Evolutionary conservation across 768 basidiomycete species (phyloP).

Genomic region (Steccherinum ochraceum): DNA sequence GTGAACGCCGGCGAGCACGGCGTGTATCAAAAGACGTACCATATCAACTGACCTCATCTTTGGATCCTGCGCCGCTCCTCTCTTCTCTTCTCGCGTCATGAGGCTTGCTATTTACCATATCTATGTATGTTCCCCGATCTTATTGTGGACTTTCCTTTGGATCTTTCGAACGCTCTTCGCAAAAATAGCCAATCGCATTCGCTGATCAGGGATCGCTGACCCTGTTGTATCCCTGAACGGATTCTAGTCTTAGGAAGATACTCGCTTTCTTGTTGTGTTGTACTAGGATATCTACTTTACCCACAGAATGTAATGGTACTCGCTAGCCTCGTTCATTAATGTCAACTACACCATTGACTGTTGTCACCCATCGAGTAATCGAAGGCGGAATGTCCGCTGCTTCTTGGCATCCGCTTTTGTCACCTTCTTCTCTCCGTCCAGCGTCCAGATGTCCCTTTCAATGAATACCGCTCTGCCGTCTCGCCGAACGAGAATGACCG

Average conservation of each 20-base stretch:
- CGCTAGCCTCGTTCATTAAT: conserved; percentile 10
- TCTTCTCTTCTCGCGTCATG: conserved; percentile 9
- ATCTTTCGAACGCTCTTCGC: neutral
- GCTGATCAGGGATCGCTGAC: neutral
- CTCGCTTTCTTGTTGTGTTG: neutral
- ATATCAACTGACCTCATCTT: conserved; percentile 13
- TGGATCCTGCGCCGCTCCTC: neutral
- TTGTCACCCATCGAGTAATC: conserved; percentile 6
- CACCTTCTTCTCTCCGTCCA: conserved; percentile 24
- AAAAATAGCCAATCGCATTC: neutral
- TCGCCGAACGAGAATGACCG: conserved; percentile 57
- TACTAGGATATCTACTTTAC: neutral
- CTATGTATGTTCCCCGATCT: neutral
- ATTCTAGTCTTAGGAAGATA: neutral
- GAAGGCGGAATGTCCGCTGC: conserved; percentile 19
- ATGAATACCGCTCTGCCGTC: conserved; percentile 56
- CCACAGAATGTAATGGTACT: neutral
- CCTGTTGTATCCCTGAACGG: neutral
- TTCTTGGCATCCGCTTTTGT: conserved; percentile 10
- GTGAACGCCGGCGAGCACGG: conserved; percentile 32
- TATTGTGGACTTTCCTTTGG: neutral
- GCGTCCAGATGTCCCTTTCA: conserved; percentile 63
- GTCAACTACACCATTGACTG: neutral
- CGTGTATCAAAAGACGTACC: conserved; percentile 23
- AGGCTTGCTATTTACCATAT: neutral